Evolutionary conservation across 208 protist genomes (phyloP), one percentile per base, ranked within the genome.

Genomic region (Leishmania braziliensis): DNA sequence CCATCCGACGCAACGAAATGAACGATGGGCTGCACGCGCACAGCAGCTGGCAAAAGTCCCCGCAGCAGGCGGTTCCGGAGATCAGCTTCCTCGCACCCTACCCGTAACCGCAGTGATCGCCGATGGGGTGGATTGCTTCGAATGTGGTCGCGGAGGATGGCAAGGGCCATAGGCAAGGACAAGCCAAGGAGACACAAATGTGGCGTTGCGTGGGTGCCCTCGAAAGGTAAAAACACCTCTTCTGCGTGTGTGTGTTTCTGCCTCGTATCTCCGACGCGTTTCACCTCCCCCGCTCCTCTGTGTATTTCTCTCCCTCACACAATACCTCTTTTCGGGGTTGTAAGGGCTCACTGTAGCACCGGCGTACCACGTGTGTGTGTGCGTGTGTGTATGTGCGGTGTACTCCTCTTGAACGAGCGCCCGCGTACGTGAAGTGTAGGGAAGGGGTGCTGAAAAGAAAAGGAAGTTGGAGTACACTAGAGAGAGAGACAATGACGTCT

Each of bases 31-130:
- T 96, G 26, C 95, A 98, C 69, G 68, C 86, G 43, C 93, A 98
- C 84, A 95, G 92, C 82, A 96, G 92, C 86, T 98, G 93, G 92
- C 93, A 97, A 83, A 96, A 96, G 81, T 95, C 92, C 4, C 93
- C 91, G 33, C 95, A 98, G 85, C 95, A 98, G 88, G 78, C 93
- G 9, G 93, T 98, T n/a, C 95, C 93, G 9, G 95, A 95, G 78
- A 84, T 98, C 4, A 88, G 88, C 85, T 95, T 96, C 79, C 56
- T 96, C 66, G 92, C 95, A 0, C 95, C 92, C 1, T 95, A 85
- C 63, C 93, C 92, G 65, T 97, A 92, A 10, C 43, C 50, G 50
- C 48, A 16, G 71, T 29, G 46, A 26, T 26, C 29, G n/a, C 12
- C 70, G 68, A 10, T 72, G 68, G 46, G 46, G n/a, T 2, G 68